Evolutionary conservation across 257 asterid species (phyloP), one percentile per base, ranked within the genome.

Genomic region (Scutellaria minor): DNA sequence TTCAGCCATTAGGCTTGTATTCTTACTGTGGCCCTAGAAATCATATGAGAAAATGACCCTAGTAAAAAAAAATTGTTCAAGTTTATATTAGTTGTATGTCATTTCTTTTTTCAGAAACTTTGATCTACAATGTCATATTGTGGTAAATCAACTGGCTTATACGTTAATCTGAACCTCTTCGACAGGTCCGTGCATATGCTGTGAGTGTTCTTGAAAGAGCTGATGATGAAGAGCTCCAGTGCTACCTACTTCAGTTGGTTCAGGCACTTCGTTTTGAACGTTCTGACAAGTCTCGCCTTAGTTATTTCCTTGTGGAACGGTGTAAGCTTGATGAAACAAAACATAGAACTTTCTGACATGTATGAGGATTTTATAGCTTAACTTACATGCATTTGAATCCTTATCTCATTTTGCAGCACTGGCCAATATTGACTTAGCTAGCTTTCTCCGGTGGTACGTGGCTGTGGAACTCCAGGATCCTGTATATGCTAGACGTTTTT

Each of bases 191-290:
- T 46, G 97, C 99, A 68, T 94, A 91, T 82, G 99, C 97, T 46
- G 98, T 91, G 65, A 91, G 90, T 77, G 99, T 94, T 70, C 96
- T 94, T 72, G 92, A 88, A 84, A 89, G 96, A 83, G 99, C 99
- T 79, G 99, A 88, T 81, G 97, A 94, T 82, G 99, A 91, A 84
- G 99, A 94, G 85, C 99, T 94, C 71, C 97, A 91, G 77, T 94
- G 99, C 75, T 94, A 94, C 85, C 90, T 94, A 40, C 97, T 94
- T 81, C 99, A 94, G 85, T 88, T 94, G 78, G 99, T 94, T 78
- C 99, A 94, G 77, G 99, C 99, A 68, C 97, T 94, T 81, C 96
- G 99, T 56, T 94, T 94, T 81, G 97, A 94, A 81, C 96, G 97
- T 72, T 83, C 97, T 27, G 97, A 94, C 71, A 91, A 88, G 81